Percentiles rank a stretch among this genome's conserved stretches.
Evolutionary conservation across 2,329 filamentous ascomycete genomes (phyloP).

Genomic region (Canariomyces notabilis): DNA sequence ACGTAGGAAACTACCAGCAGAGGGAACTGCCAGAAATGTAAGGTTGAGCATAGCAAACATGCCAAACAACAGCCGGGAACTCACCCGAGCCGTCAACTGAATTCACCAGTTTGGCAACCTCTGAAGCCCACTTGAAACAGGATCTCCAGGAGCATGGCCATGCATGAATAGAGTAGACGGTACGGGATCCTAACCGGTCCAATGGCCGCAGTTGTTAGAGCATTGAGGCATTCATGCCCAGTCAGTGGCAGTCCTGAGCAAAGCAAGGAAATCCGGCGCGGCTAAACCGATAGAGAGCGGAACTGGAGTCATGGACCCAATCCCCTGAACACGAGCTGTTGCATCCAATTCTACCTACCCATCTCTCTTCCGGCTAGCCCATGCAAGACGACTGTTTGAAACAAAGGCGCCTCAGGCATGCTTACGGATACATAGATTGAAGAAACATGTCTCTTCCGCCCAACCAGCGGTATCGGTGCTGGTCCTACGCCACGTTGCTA

Average conservation of each 20-base stretch:
- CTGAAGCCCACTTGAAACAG: conserved; percentile 14
- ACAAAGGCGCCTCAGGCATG: no score
- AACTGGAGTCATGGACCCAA: no score
- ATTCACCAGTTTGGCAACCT: not conserved
- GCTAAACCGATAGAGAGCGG: no score
- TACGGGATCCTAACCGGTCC: conserved; percentile 7
- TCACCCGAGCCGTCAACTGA: conserved; percentile 5
- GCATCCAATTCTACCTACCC: not conserved
- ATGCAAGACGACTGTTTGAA: no score
- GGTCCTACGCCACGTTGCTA: not conserved
- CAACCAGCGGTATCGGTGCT: no score
- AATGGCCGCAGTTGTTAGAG: conserved; percentile 1
- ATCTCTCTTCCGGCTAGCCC: not conserved
- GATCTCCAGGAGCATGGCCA: conserved; percentile 9
- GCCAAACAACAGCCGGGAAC: conserved; percentile 2
- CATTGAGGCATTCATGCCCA: no score
- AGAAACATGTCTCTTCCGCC: not conserved
- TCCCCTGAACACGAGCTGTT: no score
- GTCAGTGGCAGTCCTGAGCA: no score
- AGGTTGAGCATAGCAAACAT: not conserved
- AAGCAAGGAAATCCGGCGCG: no score
- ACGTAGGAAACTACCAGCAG: conserved; percentile 9
- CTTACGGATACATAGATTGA: not conserved
- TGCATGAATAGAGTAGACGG: conserved; percentile 6
- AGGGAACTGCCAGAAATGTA: not conserved